Conservation (phyloP, 2,329 filamentous ascomycete genomes). For the Neocucurbitaria cava region DNA sequence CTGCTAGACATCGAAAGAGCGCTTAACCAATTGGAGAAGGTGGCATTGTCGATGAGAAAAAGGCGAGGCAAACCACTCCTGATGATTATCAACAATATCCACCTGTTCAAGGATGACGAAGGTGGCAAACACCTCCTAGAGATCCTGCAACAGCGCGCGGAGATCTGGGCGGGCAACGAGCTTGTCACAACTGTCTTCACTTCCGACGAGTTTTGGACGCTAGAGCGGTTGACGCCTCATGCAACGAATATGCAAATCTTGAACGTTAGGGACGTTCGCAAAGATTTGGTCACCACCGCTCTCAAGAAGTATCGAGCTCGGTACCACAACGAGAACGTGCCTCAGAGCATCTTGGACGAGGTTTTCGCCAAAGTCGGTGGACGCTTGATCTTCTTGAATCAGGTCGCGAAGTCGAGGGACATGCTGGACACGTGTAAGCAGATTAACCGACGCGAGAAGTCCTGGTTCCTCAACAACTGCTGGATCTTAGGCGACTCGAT, state of each 20-base stretch:
- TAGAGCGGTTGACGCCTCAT: slow-evolving; percentile 89
- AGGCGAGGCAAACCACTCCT: slow-evolving; percentile 73
- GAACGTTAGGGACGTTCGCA: slow-evolving; percentile 80
- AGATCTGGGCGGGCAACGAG: slow-evolving; percentile 92
- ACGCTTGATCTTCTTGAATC: slow-evolving; percentile 83
- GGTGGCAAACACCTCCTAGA: slow-evolving; percentile 90
- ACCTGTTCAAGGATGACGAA: slow-evolving; percentile 87
- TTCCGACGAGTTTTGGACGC: slow-evolving; percentile 97
- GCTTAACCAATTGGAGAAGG: slow-evolving; percentile 96
- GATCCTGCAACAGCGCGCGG: slow-evolving; percentile 90
- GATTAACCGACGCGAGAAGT: slow-evolving; percentile 74
- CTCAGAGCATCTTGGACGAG: slow-evolving; percentile 67
- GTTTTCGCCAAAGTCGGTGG: slow-evolving; percentile 91
- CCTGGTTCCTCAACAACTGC: slow-evolving; percentile 79
- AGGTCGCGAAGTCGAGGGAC: slow-evolving; percentile 80
- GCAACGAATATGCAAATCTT: slow-evolving; percentile 93
- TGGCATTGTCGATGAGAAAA: slow-evolving; percentile 75
- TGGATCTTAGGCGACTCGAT: slow-evolving; percentile 77
- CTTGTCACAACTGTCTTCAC: slow-evolving; percentile 93
- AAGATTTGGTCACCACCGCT: slow-evolving; percentile 74
- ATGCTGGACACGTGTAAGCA: slow-evolving; percentile 81
- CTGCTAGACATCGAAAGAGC: slow-evolving; percentile 94
- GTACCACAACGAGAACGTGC: slow-evolving; percentile 71
- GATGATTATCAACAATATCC: slow-evolving; percentile 91
- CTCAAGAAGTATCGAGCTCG: slow-evolving; percentile 76